Percentiles rank a stretch among this genome's conserved stretches.
Evolutionary conservation across 192 early-diverging fungal species (phyloP).

Genomic region (Pilaira anomala): DNA sequence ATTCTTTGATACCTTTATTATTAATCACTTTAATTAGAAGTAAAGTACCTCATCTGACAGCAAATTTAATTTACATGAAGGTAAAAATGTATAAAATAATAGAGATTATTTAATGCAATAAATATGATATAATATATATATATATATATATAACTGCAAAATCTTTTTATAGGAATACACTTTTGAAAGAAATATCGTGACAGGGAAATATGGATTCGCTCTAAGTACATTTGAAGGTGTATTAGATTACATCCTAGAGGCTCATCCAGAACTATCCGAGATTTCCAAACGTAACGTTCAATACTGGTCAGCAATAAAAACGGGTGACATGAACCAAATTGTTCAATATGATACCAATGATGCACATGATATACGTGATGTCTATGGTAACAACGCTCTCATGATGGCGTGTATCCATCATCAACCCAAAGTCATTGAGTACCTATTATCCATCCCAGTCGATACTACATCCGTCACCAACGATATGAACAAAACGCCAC

Average conservation of each 20-base stretch:
- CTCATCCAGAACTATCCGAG: conserved; percentile 25
- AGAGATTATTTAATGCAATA: background rate
- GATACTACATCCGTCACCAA: conserved; percentile 29
- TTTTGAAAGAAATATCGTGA: conserved; percentile 36
- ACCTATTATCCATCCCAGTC: conserved; percentile 18
- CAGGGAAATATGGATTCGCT: conserved; percentile 45
- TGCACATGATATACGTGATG: conserved; percentile 35
- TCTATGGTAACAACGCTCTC: conserved; percentile 38
- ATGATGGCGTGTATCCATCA: conserved; percentile 37
- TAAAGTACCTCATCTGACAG: conserved; percentile 41
- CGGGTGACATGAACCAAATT: conserved; percentile 31
- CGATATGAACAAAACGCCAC: conserved; percentile 37
- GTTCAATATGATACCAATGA: conserved; percentile 7
- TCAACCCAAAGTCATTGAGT: conserved; percentile 28
- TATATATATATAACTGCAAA: background rate
- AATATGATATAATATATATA: background rate
- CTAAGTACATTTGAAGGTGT: conserved; percentile 51
- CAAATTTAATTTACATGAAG: conserved; percentile 50
- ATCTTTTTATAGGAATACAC: conserved; percentile 35
- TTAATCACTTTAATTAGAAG: conserved; percentile 45
- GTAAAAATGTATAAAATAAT: background rate
- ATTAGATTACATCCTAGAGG: conserved; percentile 38
- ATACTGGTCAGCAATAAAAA: conserved; percentile 33
- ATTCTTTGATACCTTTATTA: conserved; percentile 46
- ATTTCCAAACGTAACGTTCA: conserved; percentile 37